Percentiles rank a stretch among this genome's conserved stretches.
phyloP scores from a whole-genome alignment of 768 basidiomycete species.

The Leccinum broughii region DNA sequence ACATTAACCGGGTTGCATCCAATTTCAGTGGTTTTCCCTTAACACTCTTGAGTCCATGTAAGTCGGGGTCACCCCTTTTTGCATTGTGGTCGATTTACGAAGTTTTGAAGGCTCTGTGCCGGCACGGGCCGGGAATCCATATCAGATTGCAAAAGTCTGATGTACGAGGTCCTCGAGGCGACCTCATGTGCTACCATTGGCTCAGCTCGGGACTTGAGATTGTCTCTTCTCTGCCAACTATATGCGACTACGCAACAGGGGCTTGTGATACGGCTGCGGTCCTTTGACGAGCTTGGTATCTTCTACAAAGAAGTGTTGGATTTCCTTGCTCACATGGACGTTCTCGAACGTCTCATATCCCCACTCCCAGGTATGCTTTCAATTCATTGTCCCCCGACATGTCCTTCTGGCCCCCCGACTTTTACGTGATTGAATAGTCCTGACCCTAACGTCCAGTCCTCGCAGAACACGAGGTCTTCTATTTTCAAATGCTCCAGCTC shows the following conservation, averaged over 20 bases:
- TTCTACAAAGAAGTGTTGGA: conserved; percentile 38
- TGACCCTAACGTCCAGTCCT: conserved; percentile 38
- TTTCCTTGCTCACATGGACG: conserved; percentile 36
- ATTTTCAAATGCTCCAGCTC: conserved; percentile 42
- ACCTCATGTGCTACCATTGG: conserved; percentile 23
- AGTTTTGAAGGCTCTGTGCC: conserved; percentile 37
- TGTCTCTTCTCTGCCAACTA: conserved; percentile 39
- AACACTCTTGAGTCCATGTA: conserved; percentile 42
- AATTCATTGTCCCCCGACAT: neutral
- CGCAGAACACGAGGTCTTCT: conserved; percentile 42
- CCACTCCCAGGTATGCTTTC: conserved; percentile 38
- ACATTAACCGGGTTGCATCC: conserved; percentile 17
- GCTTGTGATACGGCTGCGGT: conserved; percentile 31
- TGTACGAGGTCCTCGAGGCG: conserved; percentile 33
- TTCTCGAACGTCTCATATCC: conserved; percentile 36
- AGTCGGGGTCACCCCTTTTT: conserved; percentile 6
- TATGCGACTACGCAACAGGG: conserved; percentile 35
- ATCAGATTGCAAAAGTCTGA: conserved; percentile 34
- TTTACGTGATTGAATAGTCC: conserved; percentile 11
- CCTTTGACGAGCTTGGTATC: conserved; percentile 26
- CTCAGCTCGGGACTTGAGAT: conserved; percentile 36
- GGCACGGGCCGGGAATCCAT: conserved; percentile 44
- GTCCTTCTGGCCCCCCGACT: neutral
- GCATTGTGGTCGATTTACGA: neutral
- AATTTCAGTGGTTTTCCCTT: conserved; percentile 41